A percentile compares a stretch with the other conserved stretches of the same genome.
Evolutionary conservation across 148 eudicot genomes (phyloP).

Genomic region (Spergularia marina): DNA sequence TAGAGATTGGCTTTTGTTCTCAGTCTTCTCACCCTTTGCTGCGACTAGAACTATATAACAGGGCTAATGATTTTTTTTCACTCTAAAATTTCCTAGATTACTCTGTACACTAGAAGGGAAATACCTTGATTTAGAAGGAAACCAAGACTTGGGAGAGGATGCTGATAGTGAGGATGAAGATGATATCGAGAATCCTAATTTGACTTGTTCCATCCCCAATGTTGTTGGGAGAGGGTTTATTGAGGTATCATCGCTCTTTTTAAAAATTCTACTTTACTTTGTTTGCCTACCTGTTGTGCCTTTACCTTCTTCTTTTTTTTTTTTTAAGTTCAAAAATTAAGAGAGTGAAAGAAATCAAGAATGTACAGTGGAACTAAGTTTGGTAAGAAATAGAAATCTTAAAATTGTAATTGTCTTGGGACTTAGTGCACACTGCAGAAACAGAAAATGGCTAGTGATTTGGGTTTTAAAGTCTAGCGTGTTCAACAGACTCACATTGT

Average conservation of each 20-base stretch:
- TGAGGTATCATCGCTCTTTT: slow-evolving; percentile 50
- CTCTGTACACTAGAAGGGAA: slow-evolving; percentile 82
- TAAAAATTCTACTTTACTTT: neutral
- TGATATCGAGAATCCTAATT: slow-evolving; percentile 45
- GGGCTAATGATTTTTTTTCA: neutral
- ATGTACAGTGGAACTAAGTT: too few relatives aligned
- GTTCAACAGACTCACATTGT: too few relatives aligned
- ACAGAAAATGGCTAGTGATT: too few relatives aligned
- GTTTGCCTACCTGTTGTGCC: neutral
- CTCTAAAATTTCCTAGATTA: slow-evolving; percentile 39
- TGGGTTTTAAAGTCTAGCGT: too few relatives aligned
- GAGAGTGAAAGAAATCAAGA: too few relatives aligned
- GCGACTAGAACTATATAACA: slow-evolving; percentile 9
- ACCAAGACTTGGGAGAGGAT: slow-evolving; percentile 38
- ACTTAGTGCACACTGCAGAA: too few relatives aligned
- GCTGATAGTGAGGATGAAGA: slow-evolving; percentile 35
- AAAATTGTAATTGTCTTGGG: too few relatives aligned
- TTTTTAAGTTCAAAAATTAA: too few relatives aligned
- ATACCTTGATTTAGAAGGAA: slow-evolving; percentile 52
- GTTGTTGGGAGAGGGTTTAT: slow-evolving; percentile 80
- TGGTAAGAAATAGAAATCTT: too few relatives aligned
- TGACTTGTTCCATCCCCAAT: slow-evolving; percentile 62
- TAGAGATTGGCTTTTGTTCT: neutral
- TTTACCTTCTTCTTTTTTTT: too few relatives aligned
- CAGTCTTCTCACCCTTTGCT: neutral